Percentiles rank a stretch among this genome's conserved stretches.
Evolutionary conservation across 2,329 filamentous ascomycete genomes (phyloP).

Genomic region (Pezicula rhizophila): DNA sequence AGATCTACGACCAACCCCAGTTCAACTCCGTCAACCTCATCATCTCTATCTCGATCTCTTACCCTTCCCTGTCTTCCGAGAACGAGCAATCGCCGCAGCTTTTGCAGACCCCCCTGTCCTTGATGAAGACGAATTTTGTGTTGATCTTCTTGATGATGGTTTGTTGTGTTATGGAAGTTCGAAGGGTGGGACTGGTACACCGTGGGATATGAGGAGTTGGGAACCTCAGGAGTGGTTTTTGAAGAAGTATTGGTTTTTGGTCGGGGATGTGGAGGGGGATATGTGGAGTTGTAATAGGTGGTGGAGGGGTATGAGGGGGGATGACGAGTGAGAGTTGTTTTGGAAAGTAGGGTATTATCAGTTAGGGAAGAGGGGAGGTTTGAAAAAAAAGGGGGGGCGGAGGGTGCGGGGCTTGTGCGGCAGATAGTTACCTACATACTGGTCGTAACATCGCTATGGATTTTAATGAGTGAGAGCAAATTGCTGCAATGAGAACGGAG

Average conservation of each 20-base stretch:
- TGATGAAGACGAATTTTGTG: constrained; percentile 31
- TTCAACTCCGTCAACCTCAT: neutral
- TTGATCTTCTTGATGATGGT: constrained; percentile 30
- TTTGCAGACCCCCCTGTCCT: constrained; percentile 21
- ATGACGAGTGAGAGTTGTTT: neutral
- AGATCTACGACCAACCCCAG: neutral
- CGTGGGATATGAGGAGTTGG: constrained; percentile 40
- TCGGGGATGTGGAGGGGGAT: constrained; percentile 32
- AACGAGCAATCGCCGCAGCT: constrained; percentile 24
- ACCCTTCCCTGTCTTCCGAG: constrained; percentile 28
- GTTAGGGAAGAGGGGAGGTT: too few species aligned
- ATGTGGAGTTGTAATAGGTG: constrained; percentile 28
- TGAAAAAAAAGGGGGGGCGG: too few species aligned
- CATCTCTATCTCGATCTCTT: constrained; percentile 23
- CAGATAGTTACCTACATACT: too few species aligned
- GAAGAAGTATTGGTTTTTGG: constrained; percentile 32
- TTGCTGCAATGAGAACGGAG: too few species aligned
- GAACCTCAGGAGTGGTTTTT: constrained; percentile 38
- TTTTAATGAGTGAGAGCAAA: too few species aligned
- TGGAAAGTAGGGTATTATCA: too few species aligned
- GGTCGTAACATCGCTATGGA: too few species aligned
- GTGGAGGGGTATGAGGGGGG: constrained; percentile 24
- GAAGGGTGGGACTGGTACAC: constrained; percentile 31
- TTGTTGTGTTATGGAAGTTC: constrained; percentile 32
- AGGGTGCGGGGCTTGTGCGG: too few species aligned